These are phyloP conservation scores for Fusarium robinianum DNA, from an alignment of 2,329 filamentous ascomycete species.

Conservation along the genomic window DNA sequence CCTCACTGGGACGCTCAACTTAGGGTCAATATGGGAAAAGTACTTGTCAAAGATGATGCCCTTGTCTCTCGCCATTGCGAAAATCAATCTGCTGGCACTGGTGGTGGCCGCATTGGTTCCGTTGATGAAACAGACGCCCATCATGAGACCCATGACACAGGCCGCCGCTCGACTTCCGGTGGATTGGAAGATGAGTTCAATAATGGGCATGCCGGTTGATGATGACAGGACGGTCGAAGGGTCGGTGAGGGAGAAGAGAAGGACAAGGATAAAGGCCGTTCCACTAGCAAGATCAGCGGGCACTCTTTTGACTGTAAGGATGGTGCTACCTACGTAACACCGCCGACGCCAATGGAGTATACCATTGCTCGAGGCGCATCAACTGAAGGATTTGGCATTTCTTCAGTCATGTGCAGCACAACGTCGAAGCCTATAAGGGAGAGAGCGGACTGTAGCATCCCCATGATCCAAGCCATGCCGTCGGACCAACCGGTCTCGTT, in stretches of 20 bases:
- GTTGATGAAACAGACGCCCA: conserved; percentile 51
- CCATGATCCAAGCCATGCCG: conserved; percentile 53
- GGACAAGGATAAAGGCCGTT: conserved; percentile 46
- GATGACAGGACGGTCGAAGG: conserved; percentile 42
- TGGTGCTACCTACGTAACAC: conserved; percentile 43
- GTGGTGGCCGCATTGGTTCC: conserved; percentile 52
- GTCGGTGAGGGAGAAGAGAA: conserved; percentile 48
- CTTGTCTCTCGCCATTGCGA: conserved; percentile 36
- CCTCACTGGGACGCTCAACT: conserved; percentile 19
- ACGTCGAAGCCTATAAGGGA: conserved; percentile 50
- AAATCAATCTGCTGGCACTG: conserved; percentile 48
- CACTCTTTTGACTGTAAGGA: not conserved
- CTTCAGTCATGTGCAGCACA: conserved; percentile 51
- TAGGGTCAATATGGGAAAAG: conserved; percentile 22
- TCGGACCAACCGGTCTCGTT: conserved; percentile 53
- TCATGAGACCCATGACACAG: conserved; percentile 47
- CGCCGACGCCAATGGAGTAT: conserved; percentile 49
- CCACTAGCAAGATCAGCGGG: conserved; percentile 31
- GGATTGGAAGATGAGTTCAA: conserved; percentile 50
- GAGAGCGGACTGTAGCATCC: conserved; percentile 47
- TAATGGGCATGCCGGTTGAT: conserved; percentile 50
- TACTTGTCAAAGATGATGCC: conserved; percentile 17
- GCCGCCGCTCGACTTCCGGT: conserved; percentile 47
- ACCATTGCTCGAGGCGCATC: conserved; percentile 51
- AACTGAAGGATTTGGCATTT: conserved; percentile 48